Conservation (phyloP, 139 green algal genomes). For the Micractinium conductrix region DNA sequence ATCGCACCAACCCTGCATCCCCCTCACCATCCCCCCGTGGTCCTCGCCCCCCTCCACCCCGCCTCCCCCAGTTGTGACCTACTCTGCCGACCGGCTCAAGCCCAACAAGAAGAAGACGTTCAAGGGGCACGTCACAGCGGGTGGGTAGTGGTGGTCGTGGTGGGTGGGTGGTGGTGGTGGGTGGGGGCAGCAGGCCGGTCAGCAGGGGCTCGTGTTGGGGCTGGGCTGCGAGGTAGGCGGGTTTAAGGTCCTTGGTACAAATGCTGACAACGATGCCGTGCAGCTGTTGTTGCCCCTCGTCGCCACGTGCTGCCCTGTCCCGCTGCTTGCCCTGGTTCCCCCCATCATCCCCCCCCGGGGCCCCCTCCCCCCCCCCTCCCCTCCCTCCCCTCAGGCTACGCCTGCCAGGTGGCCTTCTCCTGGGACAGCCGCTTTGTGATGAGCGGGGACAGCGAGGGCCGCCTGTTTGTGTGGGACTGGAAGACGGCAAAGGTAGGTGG, state of each 20-base stretch:
- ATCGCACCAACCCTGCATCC: not conserved
- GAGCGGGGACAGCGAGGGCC: conserved; percentile 91
- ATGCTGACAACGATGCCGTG: no score
- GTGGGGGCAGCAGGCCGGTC: not conserved
- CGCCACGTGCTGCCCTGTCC: no score
- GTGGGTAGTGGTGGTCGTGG: not conserved
- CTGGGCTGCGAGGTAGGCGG: no score
- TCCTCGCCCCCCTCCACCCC: not conserved
- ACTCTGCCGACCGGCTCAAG: conserved; percentile 90
- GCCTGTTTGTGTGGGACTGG: conserved; percentile 98
- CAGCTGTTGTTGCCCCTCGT: no score
- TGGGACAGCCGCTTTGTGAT: conserved; percentile 86
- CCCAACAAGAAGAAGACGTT: conserved; percentile 97
- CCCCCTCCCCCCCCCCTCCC: no score
- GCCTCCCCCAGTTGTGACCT: conserved; percentile 80
- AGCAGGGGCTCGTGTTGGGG: no score
- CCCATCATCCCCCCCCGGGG: no score
- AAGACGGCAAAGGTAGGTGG: conserved; percentile 75
- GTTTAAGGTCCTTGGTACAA: no score
- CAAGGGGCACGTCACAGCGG: conserved; percentile 88
- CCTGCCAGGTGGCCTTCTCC: conserved; percentile 71
- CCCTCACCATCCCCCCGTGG: not conserved
- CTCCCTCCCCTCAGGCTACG: conserved; percentile 49
- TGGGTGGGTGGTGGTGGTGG: not conserved
- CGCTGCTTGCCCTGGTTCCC: no score